phyloP scores from a whole-genome alignment of 768 basidiomycete species.

The Stropharia rugosoannulata region DNA sequence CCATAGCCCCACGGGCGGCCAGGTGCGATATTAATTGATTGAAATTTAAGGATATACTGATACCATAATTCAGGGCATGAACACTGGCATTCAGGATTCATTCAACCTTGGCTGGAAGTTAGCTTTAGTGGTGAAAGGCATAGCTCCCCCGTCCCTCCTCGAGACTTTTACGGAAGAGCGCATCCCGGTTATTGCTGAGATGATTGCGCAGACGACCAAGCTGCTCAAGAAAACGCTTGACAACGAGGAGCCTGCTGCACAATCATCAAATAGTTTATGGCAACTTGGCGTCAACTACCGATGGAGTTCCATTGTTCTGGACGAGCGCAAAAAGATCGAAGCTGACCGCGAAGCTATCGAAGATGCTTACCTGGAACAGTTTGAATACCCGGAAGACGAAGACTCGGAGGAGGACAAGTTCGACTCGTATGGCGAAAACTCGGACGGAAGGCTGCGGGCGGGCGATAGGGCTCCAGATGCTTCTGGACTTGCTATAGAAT shows the following conservation, averaged over 20 bases:
- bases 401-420: slow-evolving; percentile 13
- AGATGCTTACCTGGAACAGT: slow-evolving; percentile 4
- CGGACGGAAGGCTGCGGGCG: slow-evolving; percentile 26
- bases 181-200: slow-evolving; percentile 34
- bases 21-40: slow-evolving; percentile 9
- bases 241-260: slow-evolving; percentile 17
- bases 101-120: slow-evolving; percentile 40
- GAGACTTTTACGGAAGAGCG: slow-evolving; percentile 33
- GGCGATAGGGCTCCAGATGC: slow-evolving; percentile 50
- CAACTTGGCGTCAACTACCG: slow-evolving; percentile 57
- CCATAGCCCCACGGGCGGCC: slow-evolving; percentile 22
- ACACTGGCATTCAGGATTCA: slow-evolving; percentile 31
- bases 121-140: slow-evolving; percentile 28
- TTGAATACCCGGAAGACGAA: slow-evolving; percentile 3
- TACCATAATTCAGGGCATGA: slow-evolving; percentile 23
- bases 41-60: background rate
- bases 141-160: slow-evolving; percentile 25
- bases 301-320: slow-evolving; percentile 46
- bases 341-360: slow-evolving; percentile 7
- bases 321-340: slow-evolving; percentile 29
- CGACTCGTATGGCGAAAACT: slow-evolving; percentile 22
- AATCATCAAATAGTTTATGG: slow-evolving; percentile 22
- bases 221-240: slow-evolving; percentile 15
- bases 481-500: slow-evolving; percentile 22
- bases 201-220: slow-evolving; percentile 29